These are phyloP conservation scores for Acorus calamus DNA, from an alignment of 106 monocot species.

Conservation along the genomic window DNA sequence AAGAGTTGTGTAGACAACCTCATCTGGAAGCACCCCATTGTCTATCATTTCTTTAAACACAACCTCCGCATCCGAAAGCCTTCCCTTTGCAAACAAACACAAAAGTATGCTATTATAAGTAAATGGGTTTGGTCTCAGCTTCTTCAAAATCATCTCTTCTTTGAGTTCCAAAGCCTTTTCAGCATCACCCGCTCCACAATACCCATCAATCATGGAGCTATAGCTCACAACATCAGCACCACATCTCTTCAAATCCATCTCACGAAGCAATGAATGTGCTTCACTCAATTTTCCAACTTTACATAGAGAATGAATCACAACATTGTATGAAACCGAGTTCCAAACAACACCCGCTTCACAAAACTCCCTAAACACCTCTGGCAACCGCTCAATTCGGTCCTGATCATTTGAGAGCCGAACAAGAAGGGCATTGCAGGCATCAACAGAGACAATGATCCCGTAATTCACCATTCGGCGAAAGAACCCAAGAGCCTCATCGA, in stretches of 20 bases:
- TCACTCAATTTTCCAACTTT: slow-evolving; percentile 25
- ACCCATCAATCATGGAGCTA: slow-evolving; percentile 70
- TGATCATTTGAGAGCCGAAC: slow-evolving; percentile 30
- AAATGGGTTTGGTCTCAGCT: slow-evolving; percentile 56
- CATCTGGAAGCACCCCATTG: slow-evolving; percentile 43
- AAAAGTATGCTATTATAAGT: slow-evolving; percentile 64
- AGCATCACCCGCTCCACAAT: slow-evolving; percentile 44
- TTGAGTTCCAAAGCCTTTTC: slow-evolving; percentile 41
- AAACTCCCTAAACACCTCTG: slow-evolving; percentile 37
- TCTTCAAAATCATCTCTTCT: slow-evolving; percentile 40
- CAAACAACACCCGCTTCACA: slow-evolving; percentile 28
- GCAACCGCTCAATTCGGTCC: not conserved
- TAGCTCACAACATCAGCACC: slow-evolving; percentile 65
- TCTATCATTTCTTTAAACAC: slow-evolving; percentile 45
- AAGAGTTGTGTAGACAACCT: slow-evolving; percentile 64
- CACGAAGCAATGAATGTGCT: slow-evolving; percentile 33
- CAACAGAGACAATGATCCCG: slow-evolving; percentile 40
- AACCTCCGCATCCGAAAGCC: slow-evolving; percentile 36
- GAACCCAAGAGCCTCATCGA: slow-evolving; percentile 38
- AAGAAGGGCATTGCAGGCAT: slow-evolving; percentile 54
- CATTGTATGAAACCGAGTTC: slow-evolving; percentile 54
- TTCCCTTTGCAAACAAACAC: slow-evolving; percentile 37
- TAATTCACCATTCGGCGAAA: slow-evolving; percentile 38
- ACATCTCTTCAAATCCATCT: slow-evolving; percentile 29
- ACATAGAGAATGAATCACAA: slow-evolving; percentile 51